Evolutionary conservation across 2,329 filamentous ascomycete species (phyloP).

Genomic region (Dothistroma pini): DNA sequence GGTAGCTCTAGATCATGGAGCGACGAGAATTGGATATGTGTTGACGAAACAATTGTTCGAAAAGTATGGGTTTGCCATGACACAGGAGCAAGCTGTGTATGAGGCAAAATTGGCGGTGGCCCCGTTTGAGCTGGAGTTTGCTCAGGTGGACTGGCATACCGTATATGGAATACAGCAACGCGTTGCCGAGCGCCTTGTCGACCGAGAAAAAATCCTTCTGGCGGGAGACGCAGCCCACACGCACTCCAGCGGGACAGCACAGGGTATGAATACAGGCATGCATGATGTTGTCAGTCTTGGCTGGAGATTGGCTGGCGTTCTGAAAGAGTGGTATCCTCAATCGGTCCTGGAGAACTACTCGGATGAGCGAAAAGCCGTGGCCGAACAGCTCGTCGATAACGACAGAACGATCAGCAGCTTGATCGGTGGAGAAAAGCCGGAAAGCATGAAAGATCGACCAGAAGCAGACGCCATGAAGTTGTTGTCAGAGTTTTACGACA

Average conservation of each 20-base stretch:
- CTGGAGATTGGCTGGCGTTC: constrained; percentile 27
- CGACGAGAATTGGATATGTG: constrained; percentile 53
- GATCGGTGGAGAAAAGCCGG: constrained; percentile 36
- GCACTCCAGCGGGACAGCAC: constrained; percentile 35
- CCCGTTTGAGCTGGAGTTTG: constrained; percentile 40
- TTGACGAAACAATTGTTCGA: constrained; percentile 44
- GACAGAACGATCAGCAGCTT: constrained; percentile 36
- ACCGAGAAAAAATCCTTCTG: constrained; percentile 22
- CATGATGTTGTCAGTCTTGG: constrained; percentile 36
- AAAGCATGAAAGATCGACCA: constrained; percentile 1
- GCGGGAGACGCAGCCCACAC: constrained; percentile 36
- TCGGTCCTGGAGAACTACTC: constrained; percentile 13
- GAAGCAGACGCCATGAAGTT: constrained; percentile 29
- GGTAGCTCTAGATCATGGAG: constrained; percentile 52
- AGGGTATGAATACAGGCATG: constrained; percentile 38
- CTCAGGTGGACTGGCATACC: constrained; percentile 11
- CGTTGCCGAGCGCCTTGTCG: constrained; percentile 3
- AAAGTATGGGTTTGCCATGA: constrained; percentile 34
- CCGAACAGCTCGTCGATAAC: constrained; percentile 38
- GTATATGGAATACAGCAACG: constrained; percentile 4
- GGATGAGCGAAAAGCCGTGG: constrained; percentile 10
- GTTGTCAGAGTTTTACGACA: constrained; percentile 29
- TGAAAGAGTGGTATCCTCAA: constrained; percentile 10
- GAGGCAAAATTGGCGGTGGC: constrained; percentile 41
- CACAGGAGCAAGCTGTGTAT: constrained; percentile 37